Evolutionary conservation across 1,284 basidiomycete genomes (phyloP), one percentile per base, ranked within the genome.

Genomic region (Rhodotorula sp.): DNA sequence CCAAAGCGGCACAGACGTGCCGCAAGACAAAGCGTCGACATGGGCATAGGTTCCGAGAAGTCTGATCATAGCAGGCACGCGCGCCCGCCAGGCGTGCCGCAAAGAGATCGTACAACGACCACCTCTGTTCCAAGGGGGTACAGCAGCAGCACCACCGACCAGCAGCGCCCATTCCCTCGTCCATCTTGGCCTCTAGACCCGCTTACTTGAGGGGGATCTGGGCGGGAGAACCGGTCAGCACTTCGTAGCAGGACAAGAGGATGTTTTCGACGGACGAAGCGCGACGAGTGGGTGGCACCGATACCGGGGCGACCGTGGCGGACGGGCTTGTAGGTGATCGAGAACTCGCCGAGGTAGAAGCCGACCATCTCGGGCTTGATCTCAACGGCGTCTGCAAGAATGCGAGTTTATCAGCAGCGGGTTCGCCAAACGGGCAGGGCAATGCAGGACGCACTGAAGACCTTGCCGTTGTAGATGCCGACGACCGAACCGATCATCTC

Each of bases 291-390:
- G 71, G 78, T 80, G 44, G 93, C 93, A 89, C 95, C 95, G 82
- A 94, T 92, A 92, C 93, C 93, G 79, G 94, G 93, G 79, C 95
- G 93, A 88, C 96, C 96, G 88, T 99, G 97, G 87, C 95, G 95
- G 84, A 98, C 96, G 82, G 96, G 95, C 84, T 91, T 89, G 91
- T 98, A 99, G 19, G 72, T 66, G 85, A 91, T 91, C 79, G 86
- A 86, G 83, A 86, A 87, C 86, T 99, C 96, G 78, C 87, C 95
- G 80, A 99, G 93, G 87, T 99, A 99, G 88, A 96, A 94, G 77
- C 96, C 97, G 77, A 91, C 92, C 97, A 98, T 98, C 85, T 99
- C 97, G 79, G 97, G 95, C 88, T 97, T 99, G 87, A 99, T 95
- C 86, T 98, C 94, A 76, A 98, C 93, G 17, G 77, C 66, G 76